Evolutionary conservation across 192 early-diverging fungal species (phyloP), one percentile per base, ranked within the genome.

Genomic region (Pilobolus umbonatus): DNA sequence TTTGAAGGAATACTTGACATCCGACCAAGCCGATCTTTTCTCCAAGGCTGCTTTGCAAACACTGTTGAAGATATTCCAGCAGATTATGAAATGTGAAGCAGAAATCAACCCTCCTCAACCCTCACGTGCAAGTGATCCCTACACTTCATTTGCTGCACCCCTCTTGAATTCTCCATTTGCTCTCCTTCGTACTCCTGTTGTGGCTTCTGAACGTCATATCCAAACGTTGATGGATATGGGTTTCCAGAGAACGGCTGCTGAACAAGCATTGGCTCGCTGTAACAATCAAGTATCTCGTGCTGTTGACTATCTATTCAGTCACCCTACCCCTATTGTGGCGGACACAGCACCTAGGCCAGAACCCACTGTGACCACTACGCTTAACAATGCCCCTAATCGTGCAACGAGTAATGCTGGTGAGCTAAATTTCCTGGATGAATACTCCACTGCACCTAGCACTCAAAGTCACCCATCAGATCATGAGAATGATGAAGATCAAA

Each of bases 201-300:
- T 80, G 25, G 76, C 89, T 4, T 83, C 91, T 71, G 76, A 78
- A 26, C 74, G 72, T 8, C 72, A 76, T 32, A 71, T 95, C 14
- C 74, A 82, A n/a, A 83, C 85, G 39, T 74, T 98, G 12, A 66
- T 86, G 12, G 85, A 90, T 22, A 92, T 98, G 92, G 95, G 95
- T 0, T 98, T 96, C 65, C 72, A 86, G 4, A 76, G 85, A 10
- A 72, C 75, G 17, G 86, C 85, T 9, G 91, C 94, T 1, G 89
- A 88, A 61, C 75, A 68, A 21, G 94, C 93, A 4, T 67, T 98
- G 29, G 74, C 84, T 26, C 82, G 91, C 2, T 86, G 81, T 50
- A 75, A 71, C n/a, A 89, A 89, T 58, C 88, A 88, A 50, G 71
- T 95, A 4, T 76, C 76, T 17, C 76, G 90, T 15, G 95, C 95